Evolutionary conservation across 2,329 filamentous ascomycete species (phyloP), one percentile per base, ranked within the genome.

Genomic region (Apiospora malaysiana): DNA sequence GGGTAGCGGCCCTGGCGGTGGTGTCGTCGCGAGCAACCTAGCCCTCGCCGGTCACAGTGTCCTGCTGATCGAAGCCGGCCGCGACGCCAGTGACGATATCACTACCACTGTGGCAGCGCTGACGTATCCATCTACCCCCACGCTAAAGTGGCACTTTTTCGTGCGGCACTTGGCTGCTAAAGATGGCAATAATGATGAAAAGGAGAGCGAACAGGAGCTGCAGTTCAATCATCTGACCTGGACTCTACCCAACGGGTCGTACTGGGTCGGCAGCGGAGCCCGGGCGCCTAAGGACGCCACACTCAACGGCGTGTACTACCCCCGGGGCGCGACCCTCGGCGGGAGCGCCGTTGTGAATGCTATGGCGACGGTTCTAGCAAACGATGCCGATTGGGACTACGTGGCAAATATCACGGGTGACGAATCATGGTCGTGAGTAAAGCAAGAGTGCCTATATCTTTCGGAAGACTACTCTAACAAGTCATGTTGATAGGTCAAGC

Each of bases 41-140:
- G 87, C 86, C 8, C 81, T 84, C 45, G 85, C 85, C 43, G 86
- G 86, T 68, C 83, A 85, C 78, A 86, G 82, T 71, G 85, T 86
- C 9, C 81, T 88, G 46, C 81, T 89, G 6, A 82, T 88, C 43
- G 86, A 89, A 75, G 86, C 86, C 46, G 86, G 86, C 70, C 66
- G 66, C 43, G 85, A 86, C 72, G 86, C 88, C 72, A 82, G 86
- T 72, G 66, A 68, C 42, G 46, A 68, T 16, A 21, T 68, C 25
- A 32, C 43, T 14, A 68, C 66, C 66, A 82, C 81, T 18, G 70
- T 70, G 0, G 75, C 72, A 43, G 77, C 81, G 70, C 81, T 83
- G 70, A 80, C 82, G 23, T 75, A 74, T 59, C 75, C 74, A 21
- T 78, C 81, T 37, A 79, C 81, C 21, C 79, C 85, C 74, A 79